A percentile compares a stretch with the other conserved stretches of the same genome.
Conservation (phyloP, 768 basidiomycete species). For the Boletus pseudo-olivaceus region DNA sequence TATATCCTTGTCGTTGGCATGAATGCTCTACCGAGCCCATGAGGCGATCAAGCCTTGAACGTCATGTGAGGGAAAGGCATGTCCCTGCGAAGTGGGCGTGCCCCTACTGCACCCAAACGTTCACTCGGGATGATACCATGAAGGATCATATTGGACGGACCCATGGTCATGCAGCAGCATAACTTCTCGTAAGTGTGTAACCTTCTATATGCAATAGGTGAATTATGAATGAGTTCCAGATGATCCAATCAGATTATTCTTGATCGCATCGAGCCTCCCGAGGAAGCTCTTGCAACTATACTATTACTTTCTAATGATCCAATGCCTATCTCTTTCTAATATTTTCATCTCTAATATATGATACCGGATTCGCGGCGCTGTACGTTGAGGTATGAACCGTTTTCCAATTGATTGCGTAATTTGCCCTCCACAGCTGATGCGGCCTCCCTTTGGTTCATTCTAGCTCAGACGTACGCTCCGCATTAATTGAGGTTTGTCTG, state of each 20-base stretch:
- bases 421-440: neutral
- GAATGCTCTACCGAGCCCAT: neutral
- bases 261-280: neutral
- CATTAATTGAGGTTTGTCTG: neutral
- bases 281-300: neutral
- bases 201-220: neutral
- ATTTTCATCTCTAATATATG: neutral
- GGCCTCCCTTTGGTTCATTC: neutral
- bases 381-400: conserved; percentile 10
- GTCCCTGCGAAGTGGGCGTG: conserved; percentile 13
- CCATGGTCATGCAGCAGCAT: neutral
- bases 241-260: neutral
- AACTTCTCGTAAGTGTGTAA: neutral
- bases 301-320: neutral
- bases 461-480: neutral
- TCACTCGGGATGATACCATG: conserved; percentile 5
- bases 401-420: neutral
- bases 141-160: neutral
- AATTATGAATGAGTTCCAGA: neutral
- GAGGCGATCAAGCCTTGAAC: conserved; percentile 6
- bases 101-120: neutral
- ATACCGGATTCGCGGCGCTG: neutral
- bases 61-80: conserved; percentile 12
- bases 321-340: neutral
- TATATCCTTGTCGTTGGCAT: conserved; percentile 10